Percentiles rank a stretch among this genome's conserved stretches.
phyloP scores from a whole-genome alignment of 73 alveolate genomes.

The Paramecium sonneborni region DNA sequence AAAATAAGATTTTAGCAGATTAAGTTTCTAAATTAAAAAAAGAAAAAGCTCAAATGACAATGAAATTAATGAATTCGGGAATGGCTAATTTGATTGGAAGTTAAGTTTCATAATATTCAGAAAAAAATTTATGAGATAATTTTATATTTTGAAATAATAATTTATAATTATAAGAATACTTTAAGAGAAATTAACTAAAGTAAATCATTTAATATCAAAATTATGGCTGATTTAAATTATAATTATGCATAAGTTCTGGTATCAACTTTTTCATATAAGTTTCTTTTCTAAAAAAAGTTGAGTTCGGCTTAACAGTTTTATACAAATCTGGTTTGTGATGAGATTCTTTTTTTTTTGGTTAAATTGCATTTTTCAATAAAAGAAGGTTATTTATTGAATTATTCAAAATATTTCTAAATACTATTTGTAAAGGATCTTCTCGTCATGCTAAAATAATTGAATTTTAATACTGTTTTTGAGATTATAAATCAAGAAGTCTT shows the following conservation, averaged over 20 bases:
- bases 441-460: not conserved
- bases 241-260: not conserved
- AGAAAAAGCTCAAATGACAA: slow-evolving; percentile 4
- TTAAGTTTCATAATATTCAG: not conserved
- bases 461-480: not conserved
- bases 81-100: not conserved
- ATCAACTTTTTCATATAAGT: not conserved
- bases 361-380: not conserved
- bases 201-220: not conserved
- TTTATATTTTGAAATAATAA: not conserved
- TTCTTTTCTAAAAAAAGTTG: not conserved
- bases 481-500: not conserved
- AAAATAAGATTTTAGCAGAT: not conserved
- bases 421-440: not conserved
- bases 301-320: not conserved
- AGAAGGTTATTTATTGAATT: not conserved
- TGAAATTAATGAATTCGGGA: slow-evolving; percentile 29
- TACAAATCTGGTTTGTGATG: not conserved
- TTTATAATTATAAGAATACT: not conserved
- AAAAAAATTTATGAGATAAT: not conserved
- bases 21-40: not conserved
- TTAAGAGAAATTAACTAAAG: not conserved
- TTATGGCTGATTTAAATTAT: not conserved
- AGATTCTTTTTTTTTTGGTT: not conserved
- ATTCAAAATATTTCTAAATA: not conserved